phyloP scores from a whole-genome alignment of 2,329 filamentous ascomycete species.

The Aspergillus ruber region DNA sequence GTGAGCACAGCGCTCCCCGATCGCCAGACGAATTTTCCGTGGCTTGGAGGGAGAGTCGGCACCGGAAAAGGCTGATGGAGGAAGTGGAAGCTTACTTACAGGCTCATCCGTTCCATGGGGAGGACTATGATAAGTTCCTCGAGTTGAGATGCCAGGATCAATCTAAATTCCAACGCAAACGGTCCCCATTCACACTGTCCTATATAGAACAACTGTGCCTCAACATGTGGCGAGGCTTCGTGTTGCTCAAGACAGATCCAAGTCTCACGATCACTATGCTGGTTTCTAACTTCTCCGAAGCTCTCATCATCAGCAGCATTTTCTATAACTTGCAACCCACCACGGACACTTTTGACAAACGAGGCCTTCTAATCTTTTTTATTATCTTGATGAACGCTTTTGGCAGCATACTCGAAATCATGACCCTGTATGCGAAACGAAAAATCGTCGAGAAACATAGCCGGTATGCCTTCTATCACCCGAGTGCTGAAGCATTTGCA shows the following conservation, averaged over 20 bases:
- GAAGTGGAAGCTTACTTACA: slow-evolving; percentile 42
- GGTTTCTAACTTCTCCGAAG: slow-evolving; percentile 64
- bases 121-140: too few relatives aligned
- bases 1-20: slow-evolving; percentile 57
- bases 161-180: too few relatives aligned
- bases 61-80: slow-evolving; percentile 35
- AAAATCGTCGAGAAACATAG: slow-evolving; percentile 87
- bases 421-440: slow-evolving; percentile 80
- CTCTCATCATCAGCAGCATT: slow-evolving; percentile 70
- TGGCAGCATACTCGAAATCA: slow-evolving; percentile 42
- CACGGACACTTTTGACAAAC: slow-evolving; percentile 69
- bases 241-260: slow-evolving; percentile 68
- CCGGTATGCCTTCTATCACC: slow-evolving; percentile 86
- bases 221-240: slow-evolving; percentile 74
- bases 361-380: slow-evolving; percentile 79
- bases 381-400: too few relatives aligned
- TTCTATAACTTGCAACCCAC: slow-evolving; percentile 66
- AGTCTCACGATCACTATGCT: slow-evolving; percentile 63
- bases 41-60: slow-evolving; percentile 50
- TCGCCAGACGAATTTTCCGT: slow-evolving; percentile 65
- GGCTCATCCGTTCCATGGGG: slow-evolving; percentile 21
- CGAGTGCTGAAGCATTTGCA: slow-evolving; percentile 75
- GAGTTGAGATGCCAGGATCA: too few relatives aligned
- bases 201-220: slow-evolving; percentile 38
- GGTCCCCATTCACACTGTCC: too few relatives aligned